phyloP scores from a whole-genome alignment of 768 basidiomycete genomes.

The Pleurotus eryngii region DNA sequence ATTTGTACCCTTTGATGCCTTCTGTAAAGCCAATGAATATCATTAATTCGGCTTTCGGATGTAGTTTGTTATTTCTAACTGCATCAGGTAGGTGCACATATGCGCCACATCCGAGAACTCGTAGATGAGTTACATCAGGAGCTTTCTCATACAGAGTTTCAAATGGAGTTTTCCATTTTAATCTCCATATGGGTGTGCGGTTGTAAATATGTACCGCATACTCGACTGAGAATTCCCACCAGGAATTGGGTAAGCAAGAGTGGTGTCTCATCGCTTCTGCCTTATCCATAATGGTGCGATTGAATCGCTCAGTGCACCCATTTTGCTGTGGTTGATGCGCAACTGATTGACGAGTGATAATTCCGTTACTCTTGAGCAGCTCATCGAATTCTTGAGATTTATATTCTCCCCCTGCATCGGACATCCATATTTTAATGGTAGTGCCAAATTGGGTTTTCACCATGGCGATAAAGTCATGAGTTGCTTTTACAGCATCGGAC shows the following conservation, averaged over 20 bases:
- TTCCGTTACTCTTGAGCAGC: conserved; percentile 11
- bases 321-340: conserved; percentile 24
- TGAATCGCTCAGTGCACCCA: conserved; percentile 26
- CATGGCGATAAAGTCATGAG: conserved; percentile 3
- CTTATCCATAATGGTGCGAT: conserved; percentile 19
- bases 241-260: too few relatives aligned
- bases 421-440: conserved; percentile 5
- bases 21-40: background rate
- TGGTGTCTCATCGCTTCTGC: conserved; percentile 18
- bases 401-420: conserved; percentile 14
- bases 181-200: too few relatives aligned
- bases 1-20: background rate
- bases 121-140: too few relatives aligned
- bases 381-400: conserved; percentile 9
- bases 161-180: too few relatives aligned
- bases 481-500: conserved; percentile 8
- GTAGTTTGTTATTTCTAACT: background rate
- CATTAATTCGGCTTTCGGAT: background rate
- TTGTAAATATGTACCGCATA: too few relatives aligned
- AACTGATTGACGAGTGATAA: conserved; percentile 16
- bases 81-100: background rate
- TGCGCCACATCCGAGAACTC: too few relatives aligned
- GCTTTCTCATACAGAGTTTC: too few relatives aligned
- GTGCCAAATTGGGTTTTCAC: conserved; percentile 10
- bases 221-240: too few relatives aligned